Evolutionary conservation across 2,329 filamentous ascomycete genomes (phyloP).

Genomic region (Chaetothyriales sp.): DNA sequence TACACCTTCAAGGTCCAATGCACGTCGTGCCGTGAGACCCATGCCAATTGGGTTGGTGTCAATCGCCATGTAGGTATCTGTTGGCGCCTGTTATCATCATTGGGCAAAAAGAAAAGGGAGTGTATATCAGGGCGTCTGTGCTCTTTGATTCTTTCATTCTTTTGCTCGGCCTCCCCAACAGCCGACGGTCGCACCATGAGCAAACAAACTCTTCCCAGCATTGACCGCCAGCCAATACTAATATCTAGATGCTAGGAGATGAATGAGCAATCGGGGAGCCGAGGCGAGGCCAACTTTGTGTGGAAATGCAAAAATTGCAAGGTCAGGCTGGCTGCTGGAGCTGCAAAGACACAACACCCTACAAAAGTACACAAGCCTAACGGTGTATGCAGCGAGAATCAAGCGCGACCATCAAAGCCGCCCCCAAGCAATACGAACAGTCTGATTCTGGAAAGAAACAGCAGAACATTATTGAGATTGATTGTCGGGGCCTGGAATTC

Average conservation of each 20-base stretch:
- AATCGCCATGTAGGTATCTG: conserved; percentile 61
- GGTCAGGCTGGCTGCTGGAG: conserved; percentile 33
- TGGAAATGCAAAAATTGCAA: conserved; percentile 99
- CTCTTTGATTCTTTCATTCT: too few relatives aligned
- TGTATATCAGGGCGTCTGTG: not conserved
- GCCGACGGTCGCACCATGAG: not conserved
- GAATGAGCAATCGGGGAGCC: conserved; percentile 81
- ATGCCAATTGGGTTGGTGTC: conserved; percentile 72
- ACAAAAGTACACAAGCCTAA: not conserved
- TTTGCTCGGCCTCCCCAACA: not conserved
- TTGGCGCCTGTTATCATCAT: not conserved
- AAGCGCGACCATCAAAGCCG: conserved; percentile 65
- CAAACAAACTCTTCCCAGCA: not conserved
- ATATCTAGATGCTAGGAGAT: conserved; percentile 46
- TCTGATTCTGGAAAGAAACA: conserved; percentile 56
- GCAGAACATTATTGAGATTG: conserved; percentile 73
- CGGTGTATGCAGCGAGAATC: conserved; percentile 51
- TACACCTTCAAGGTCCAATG: conserved; percentile 98
- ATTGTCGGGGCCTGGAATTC: conserved; percentile 89
- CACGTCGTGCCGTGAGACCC: conserved; percentile 85
- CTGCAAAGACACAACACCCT: too few relatives aligned
- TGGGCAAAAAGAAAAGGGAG: not conserved
- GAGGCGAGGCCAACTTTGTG: conserved; percentile 97
- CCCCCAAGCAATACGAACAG: conserved; percentile 57
- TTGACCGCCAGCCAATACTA: not conserved